Evolutionary conservation across 2,329 filamentous ascomycete genomes (phyloP), one percentile per base, ranked within the genome.

Genomic region (Alternaria solani): DNA sequence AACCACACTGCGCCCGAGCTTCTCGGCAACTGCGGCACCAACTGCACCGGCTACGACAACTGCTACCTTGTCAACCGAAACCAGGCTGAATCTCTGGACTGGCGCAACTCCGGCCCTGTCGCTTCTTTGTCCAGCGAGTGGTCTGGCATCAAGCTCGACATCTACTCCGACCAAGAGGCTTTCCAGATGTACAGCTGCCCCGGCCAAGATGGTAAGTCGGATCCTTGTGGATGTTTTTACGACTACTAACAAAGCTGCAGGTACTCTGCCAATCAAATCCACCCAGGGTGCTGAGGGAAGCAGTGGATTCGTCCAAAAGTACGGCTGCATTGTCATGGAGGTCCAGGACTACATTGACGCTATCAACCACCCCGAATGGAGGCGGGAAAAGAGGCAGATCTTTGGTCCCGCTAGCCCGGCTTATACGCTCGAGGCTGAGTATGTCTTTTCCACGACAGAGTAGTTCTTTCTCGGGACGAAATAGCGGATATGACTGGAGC

Each of bases 301-400:
- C 68, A 86, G 87, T 4, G 83, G 89, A 38, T 86, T 86, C 7
- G 89, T 93, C 26, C 85, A 87, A 57, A 77, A 94, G 82, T 92
- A 93, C 74, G 93, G 92, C 32, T 97, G 94, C 78, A 74, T 97
- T 26, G 94, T 97, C 49, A 86, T 97, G 78, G 94, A 97, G 81
- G 92, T 95, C 12, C 88, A 97, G 83, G 93, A 95, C 77, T 97
- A 89, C 87, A 96, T 97, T 73, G 94, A 96, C 75, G 93, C 86
- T 26, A 95, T 98, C 81, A 97, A 97, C 81, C 87, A 96, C 70
- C 94, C 94, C 0, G 87, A 93, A 78, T 97, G 94, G 94, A 88
- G 88, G 60, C 87, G 94, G 56, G 79, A 83, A 47, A 80, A 82
- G 67, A 81, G 77, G 72, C 78, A 85, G 62, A 82, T 85, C 61